phyloP scores from a whole-genome alignment of 805 yeast genomes.

The Debaryomyces prosopidis region DNA sequence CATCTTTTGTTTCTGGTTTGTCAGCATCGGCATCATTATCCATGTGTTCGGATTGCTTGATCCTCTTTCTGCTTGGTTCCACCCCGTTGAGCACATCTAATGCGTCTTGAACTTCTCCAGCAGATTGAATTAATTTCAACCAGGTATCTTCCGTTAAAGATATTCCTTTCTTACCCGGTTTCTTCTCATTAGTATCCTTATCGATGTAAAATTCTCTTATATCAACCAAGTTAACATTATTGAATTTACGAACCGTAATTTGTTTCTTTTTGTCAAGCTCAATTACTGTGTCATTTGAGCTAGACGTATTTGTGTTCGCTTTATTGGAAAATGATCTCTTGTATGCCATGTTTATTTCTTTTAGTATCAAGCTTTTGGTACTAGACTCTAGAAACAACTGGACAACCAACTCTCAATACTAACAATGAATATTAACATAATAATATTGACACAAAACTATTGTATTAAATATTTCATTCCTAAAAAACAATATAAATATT shows the following conservation, averaged over 20 bases:
- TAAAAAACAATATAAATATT: no score
- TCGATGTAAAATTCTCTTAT: constrained; percentile 76
- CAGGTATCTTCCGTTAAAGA: constrained; percentile 60
- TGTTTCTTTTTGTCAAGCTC: constrained; percentile 50
- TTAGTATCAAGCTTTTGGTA: no score
- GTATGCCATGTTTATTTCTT: constrained; percentile 12
- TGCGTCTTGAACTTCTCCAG: constrained; percentile 53
- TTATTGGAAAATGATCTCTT: constrained; percentile 8
- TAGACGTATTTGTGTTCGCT: neutral
- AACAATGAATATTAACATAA: no score
- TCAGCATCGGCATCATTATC: neutral
- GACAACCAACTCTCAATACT: no score
- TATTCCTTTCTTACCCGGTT: constrained; percentile 82
- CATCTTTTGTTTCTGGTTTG: constrained; percentile 7
- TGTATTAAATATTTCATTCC: no score
- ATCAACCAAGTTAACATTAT: constrained; percentile 68
- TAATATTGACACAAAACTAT: no score
- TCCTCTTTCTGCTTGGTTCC: constrained; percentile 5
- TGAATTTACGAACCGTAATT: constrained; percentile 72
- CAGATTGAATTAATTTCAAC: constrained; percentile 45
- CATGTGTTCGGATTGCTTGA: neutral
- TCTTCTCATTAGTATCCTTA: constrained; percentile 56
- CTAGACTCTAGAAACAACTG: no score
- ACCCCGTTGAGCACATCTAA: constrained; percentile 33
- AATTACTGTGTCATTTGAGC: constrained; percentile 15